These are phyloP conservation scores for Leccinum subrobustum DNA, from an alignment of 1,284 basidiomycete species.

Conservation along the genomic window DNA sequence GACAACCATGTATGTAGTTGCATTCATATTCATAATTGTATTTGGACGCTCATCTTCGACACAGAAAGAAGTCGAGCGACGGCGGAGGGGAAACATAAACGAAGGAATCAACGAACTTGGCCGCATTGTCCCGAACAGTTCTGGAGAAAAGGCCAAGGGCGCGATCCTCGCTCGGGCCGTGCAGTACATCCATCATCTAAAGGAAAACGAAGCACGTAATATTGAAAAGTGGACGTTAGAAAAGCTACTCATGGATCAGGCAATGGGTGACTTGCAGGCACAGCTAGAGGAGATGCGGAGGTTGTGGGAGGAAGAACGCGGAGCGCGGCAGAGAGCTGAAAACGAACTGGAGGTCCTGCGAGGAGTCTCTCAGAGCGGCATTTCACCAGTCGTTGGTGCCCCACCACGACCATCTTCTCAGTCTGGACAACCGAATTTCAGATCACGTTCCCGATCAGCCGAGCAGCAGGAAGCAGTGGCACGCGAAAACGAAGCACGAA, in stretches of 20 bases:
- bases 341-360: conserved; percentile 55
- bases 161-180: conserved; percentile 84
- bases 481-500: conserved; percentile 22
- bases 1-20: conserved; percentile 72
- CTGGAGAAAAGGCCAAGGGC: conserved; percentile 87
- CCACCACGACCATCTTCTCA: conserved; percentile 20
- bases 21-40: neutral
- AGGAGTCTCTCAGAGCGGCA: conserved; percentile 28
- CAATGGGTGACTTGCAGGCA: conserved; percentile 80
- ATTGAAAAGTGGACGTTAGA: conserved; percentile 96
- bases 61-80: conserved; percentile 96
- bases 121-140: conserved; percentile 83
- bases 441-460: conserved; percentile 29
- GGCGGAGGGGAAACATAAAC: conserved; percentile 92
- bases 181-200: conserved; percentile 86
- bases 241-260: conserved; percentile 90
- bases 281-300: conserved; percentile 76
- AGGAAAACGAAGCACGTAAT: conserved; percentile 86
- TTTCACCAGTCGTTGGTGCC: conserved; percentile 3
- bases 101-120: conserved; percentile 93
- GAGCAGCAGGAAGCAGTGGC: conserved; percentile 25
- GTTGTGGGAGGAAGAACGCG: conserved; percentile 71
- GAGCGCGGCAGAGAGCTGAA: conserved; percentile 54
- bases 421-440: conserved; percentile 9
- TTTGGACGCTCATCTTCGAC: neutral